These are phyloP conservation scores for Suillus weaverae DNA, from an alignment of 768 basidiomycete genomes.

Conservation along the genomic window DNA sequence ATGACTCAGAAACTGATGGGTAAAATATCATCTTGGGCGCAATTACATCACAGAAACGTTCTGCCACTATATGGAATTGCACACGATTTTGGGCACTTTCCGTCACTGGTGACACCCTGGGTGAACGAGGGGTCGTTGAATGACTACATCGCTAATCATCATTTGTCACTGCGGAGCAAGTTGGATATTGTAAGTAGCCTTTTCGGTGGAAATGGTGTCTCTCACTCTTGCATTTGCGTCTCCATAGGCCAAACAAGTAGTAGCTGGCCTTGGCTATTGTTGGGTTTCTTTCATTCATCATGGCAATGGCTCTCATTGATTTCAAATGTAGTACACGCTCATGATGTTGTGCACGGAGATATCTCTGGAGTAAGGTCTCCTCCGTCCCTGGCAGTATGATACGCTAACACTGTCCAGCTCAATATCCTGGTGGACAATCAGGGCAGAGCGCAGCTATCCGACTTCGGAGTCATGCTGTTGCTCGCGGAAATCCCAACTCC, in stretches of 20 bases:
- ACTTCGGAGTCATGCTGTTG: constrained; percentile 5
- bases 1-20: background rate
- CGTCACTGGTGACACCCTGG: constrained; percentile 27
- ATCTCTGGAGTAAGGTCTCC: constrained; percentile 9
- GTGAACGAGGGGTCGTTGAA: constrained; percentile 24
- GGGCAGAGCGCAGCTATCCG: background rate
- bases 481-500: background rate
- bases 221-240: no score
- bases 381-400: background rate
- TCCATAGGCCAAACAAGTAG: constrained; percentile 1
- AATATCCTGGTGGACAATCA: constrained; percentile 9
- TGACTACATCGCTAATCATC: constrained; percentile 13
- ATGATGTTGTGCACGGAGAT: constrained; percentile 7
- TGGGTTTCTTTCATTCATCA: background rate
- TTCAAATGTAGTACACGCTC: constrained; percentile 6
- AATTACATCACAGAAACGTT: constrained; percentile 16
- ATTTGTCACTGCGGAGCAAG: constrained; percentile 9
- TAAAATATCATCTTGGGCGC: constrained; percentile 6
- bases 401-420: background rate
- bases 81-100: constrained; percentile 20
- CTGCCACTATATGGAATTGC: constrained; percentile 22
- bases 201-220: background rate
- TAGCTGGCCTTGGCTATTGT: constrained; percentile 7
- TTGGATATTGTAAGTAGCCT: constrained; percentile 18
- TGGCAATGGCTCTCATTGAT: background rate